Conservation (phyloP, 805 yeast species). For the Myxozyma kluyveri region DNA sequence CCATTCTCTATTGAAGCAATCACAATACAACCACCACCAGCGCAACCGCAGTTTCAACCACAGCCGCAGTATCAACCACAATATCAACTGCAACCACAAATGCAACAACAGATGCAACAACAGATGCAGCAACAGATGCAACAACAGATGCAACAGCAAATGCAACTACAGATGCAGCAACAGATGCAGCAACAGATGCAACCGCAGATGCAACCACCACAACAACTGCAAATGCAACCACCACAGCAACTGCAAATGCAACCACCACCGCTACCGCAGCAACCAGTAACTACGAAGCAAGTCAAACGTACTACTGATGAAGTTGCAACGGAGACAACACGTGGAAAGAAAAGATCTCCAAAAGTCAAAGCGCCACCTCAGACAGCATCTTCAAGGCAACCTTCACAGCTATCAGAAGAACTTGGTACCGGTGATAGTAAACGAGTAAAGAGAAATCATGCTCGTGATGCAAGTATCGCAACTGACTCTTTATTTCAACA, state of each 20-base stretch:
- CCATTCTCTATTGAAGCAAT: too few species aligned
- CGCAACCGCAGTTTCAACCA: too few species aligned
- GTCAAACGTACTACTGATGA: too few species aligned
- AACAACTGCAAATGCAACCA: not conserved
- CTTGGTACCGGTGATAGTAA: not conserved
- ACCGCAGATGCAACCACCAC: not conserved
- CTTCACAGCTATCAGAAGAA: too few species aligned
- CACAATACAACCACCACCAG: too few species aligned
- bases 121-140: not conserved
- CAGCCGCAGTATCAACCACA: too few species aligned
- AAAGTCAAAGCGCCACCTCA: not conserved
- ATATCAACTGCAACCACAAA: too few species aligned
- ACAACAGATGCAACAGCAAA: not conserved
- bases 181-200: not conserved
- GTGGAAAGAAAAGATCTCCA: not conserved
- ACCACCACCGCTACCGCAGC: not conserved
- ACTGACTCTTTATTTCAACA: not conserved
- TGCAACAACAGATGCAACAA: too few species aligned
- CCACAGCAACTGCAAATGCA: not conserved
- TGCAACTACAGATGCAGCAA: not conserved
- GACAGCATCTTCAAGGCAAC: not conserved
- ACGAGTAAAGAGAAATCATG: constrained; percentile 15
- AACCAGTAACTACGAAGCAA: too few species aligned
- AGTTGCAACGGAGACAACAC: not conserved
- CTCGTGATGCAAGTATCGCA: constrained; percentile 5